Evolutionary conservation across 306 rosid genomes (phyloP).

Genomic region (Quercus agrifolia): DNA sequence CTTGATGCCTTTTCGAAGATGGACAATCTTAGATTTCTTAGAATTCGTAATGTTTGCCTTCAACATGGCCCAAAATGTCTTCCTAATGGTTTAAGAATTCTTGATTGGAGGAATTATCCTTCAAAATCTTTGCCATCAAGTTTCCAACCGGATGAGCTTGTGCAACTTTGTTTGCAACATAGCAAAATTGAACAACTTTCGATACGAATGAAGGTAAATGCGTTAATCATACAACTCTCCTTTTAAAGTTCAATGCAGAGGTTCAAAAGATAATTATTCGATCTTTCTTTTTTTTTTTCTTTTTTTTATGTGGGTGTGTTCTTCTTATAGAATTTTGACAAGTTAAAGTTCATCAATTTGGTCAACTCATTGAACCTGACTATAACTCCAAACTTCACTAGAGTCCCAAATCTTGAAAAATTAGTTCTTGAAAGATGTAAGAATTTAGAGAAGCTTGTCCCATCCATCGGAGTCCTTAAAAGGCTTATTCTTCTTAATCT

Average conservation of each 20-base stretch:
- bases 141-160: no score
- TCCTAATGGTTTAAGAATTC: not conserved
- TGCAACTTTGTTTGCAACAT: no score
- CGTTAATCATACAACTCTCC: no score
- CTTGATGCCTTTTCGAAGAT: not conserved
- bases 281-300: not conserved
- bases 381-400: no score
- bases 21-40: not conserved
- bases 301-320: no score
- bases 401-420: constrained; percentile 9
- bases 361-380: no score
- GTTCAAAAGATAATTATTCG: no score
- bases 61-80: not conserved
- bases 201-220: no score
- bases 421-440: constrained; percentile 24
- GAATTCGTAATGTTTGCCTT: not conserved
- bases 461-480: constrained; percentile 10
- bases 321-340: no score
- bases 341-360: no score
- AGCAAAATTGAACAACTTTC: no score
- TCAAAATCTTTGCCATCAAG: not conserved
- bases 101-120: not conserved
- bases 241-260: no score
- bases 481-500: constrained; percentile 13
- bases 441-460: not conserved